Base-by-base conservation (phyloP, 306 rosid genomes). In the Malus domestica region DNA sequence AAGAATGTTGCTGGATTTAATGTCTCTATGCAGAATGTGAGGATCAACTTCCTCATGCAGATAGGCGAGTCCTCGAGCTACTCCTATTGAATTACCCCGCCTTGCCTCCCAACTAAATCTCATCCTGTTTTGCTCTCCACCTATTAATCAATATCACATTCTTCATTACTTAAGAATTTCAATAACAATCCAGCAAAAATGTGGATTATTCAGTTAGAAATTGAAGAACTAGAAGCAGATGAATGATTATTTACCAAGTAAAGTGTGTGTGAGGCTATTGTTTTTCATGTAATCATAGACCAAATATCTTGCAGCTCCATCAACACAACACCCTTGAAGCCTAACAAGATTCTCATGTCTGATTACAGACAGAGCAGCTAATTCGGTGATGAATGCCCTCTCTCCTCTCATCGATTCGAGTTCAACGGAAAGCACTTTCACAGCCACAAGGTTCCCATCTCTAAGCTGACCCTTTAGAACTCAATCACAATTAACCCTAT, bases 281-380 rank as follows among this genome's bases (percentile, higher is more conserved):
- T 95, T 92, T 64, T 88, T 91, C 99, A 95, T 92, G 86, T 85
- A 95, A 61, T 95, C 93, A 59, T 92, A 95, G 49, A 95, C 96
- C 75, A 95, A 80, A 64, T 85, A 95, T 88, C 99, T 89, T 1
- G 65, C 71, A 63, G 84, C 80, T 71, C 96, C 96, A 76, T 92
- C 97, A 32, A 92, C 97, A 71, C 92, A 89, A 84, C 91, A 95
- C 10, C 99, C 97, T 79, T 72, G 72, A 42, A 95, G 90, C 60
- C 71, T 72, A 4, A 90, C 99, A 19, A 95, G 93, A 80, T 95
- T 90, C 67, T 85, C 92, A 85, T 95, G 97, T 69, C 51, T 86
- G 42, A 89, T 83, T 46, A 92, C 81, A 2, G 96, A 89, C 1
- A 95, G 90, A 16, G 97, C 69, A n/a, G 91, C 82, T 72, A 95